Evolutionary conservation across 805 yeast genomes (phyloP), one percentile per base, ranked within the genome.

Genomic region (Ogataea ramenticola): DNA sequence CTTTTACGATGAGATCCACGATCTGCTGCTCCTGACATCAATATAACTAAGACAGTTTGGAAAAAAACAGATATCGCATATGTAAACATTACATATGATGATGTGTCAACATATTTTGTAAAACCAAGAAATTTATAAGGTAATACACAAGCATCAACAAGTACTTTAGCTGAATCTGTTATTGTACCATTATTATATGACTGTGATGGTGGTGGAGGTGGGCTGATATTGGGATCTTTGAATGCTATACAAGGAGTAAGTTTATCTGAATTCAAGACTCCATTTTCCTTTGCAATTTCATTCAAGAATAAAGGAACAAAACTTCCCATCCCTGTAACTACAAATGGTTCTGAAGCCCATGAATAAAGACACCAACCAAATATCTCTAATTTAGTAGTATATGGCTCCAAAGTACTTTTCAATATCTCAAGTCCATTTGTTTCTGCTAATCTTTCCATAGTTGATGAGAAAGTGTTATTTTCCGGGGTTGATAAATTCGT

Each of bases 261-360:
- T 48, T 76, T 83, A 56, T 85, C 88, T 35, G 68, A 66, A 6
- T 73, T 62, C 45, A 71, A 57, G 9, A 86, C 91, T 22, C 88
- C 91, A 56, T 81, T 84, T 37, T 74, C 77, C 20, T 89, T 69
- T 0, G 90, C 95, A 47, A 80, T 71, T 52, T 80, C 83, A 48
- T 85, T 89, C 27, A 85, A 62, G 7, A 85, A 59, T 16, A 86
- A 61, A 0, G 93, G 93, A 6, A 85, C 82, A 57, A 82, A 86
- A 0, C 91, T 83, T 0, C 90, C 82, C 6, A 86, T 82, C 2
- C 84, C 89, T 34, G 86, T 79, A 8, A 85, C 93, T 4, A 83
- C 73, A 55, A 84, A 86, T 0, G 93, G 93, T 58, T 85, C 95
- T 19, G 86, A 77, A 1, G 90, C 89, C 74, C 85, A 80, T 2